phyloP scores from a whole-genome alignment of 768 basidiomycete species.

The Termitomyces sp. region DNA sequence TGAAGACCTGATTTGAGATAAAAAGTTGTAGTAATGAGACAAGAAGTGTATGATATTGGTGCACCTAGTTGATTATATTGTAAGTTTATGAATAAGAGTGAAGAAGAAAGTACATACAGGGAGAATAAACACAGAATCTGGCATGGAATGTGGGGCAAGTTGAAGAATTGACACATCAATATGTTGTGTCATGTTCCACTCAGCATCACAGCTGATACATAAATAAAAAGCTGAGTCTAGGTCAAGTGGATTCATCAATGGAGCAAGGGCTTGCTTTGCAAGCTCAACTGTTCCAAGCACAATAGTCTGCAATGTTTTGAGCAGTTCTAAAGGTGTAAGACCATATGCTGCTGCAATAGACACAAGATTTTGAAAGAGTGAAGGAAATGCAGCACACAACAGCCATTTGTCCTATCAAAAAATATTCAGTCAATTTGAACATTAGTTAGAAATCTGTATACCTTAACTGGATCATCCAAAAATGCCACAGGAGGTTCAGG shows the following conservation, averaged over 20 bases:
- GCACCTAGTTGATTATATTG: neutral
- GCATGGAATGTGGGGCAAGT: neutral
- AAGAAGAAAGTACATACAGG: neutral
- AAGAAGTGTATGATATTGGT: neutral
- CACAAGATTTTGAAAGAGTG: too few species aligned
- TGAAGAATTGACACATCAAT: neutral
- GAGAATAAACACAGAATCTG: neutral
- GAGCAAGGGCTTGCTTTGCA: too few species aligned
- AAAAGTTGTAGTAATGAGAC: neutral
- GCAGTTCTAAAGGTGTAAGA: too few species aligned
- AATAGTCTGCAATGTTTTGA: too few species aligned
- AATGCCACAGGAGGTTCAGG: neutral
- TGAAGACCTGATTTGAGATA: neutral
- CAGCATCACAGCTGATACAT: neutral
- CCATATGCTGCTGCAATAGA: neutral
- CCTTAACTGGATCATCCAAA: constrained; percentile 6
- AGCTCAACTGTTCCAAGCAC: too few species aligned
- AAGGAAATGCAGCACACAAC: too few species aligned
- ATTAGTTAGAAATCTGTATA: too few species aligned
- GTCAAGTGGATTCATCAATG: neutral
- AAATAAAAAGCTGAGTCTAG: neutral
- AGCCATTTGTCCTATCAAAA: too few species aligned
- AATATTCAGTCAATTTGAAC: too few species aligned
- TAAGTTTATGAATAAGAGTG: neutral
- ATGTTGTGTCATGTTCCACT: neutral